These are phyloP conservation scores for Scheffersomyces titani DNA, from an alignment of 1,139 yeast species.

Conservation along the genomic window DNA sequence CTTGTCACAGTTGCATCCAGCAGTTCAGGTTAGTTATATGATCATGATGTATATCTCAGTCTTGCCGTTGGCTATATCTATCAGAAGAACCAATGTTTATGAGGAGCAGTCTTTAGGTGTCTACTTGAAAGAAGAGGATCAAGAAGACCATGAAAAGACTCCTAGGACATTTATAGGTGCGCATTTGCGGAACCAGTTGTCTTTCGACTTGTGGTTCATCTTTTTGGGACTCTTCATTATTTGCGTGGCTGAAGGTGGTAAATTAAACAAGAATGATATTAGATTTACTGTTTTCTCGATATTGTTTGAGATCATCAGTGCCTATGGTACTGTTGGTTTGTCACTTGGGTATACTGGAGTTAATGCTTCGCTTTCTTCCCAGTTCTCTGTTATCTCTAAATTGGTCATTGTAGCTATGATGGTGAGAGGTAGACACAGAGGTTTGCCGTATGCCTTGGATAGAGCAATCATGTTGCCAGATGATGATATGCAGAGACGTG, in stretches of 20 bases:
- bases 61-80: conserved; percentile 91
- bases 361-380: conserved; percentile 69
- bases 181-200: conserved; percentile 87
- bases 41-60: conserved; percentile 98
- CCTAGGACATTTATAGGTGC: conserved; percentile 73
- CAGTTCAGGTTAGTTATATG: conserved; percentile 90
- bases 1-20: conserved; percentile 74
- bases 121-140: conserved; percentile 51
- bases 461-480: conserved; percentile 90
- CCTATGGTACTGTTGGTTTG: conserved; percentile 94
- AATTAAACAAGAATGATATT: conserved; percentile 46
- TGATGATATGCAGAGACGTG: conserved; percentile 67
- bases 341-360: conserved; percentile 77
- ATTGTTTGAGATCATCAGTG: conserved; percentile 87
- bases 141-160: conserved; percentile 34
- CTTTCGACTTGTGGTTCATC: conserved; percentile 94
- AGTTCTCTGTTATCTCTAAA: conserved; percentile 74
- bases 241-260: conserved; percentile 79
- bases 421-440: conserved; percentile 96
- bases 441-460: conserved; percentile 89
- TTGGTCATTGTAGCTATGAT: conserved; percentile 84
- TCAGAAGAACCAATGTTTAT: conserved; percentile 94
- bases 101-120: conserved; percentile 95
- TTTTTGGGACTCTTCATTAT: conserved; percentile 83
- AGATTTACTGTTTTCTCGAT: conserved; percentile 70